Base-by-base conservation (phyloP, 2,329 filamentous ascomycete species). In the Beauveria medogensis region DNA sequence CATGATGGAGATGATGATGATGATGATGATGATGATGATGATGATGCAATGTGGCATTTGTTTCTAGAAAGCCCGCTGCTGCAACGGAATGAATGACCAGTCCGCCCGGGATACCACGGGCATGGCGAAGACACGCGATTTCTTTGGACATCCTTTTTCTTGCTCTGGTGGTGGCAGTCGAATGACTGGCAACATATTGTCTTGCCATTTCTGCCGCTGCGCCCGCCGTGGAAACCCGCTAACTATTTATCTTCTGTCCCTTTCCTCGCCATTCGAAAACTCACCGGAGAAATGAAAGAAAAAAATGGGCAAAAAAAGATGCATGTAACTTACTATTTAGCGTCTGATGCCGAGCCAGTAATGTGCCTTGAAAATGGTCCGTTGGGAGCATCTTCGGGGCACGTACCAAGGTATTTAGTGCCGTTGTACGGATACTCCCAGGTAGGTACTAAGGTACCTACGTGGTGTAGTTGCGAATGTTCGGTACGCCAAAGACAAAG, bases 41-140 rank as follows among this genome's bases (percentile, higher is more conserved):
- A 59, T 59, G 56, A 59, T 54, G 41, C 50, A 60, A 60, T 52
- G 48, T 59, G 40, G 37, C 47, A 59, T 59, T 46, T 30, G 44
- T 28, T 57, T 57, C 55, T 48, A 59, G 55, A 51, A 58, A 50
- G 18, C 28, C 22, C 54, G 18, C n/a, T n/a, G 28, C 26, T 12
- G 26, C 28, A 20, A 48, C 50, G 57, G 57, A 60, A 60, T 40
- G 50, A 22, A 54, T 60, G 57, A 60, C 50, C 57, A 47, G 47
- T 58, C 55, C 55, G 37, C 9, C 47, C 47, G 56, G 34, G 37
- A 28, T 37, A 52, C 37, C n/a, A 59, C 56, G 56, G 56, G 24
- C 47, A 59, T n/a, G 22, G 57, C 50, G 41, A 60, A 16, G 30
- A 26, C 18, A n/a, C 2, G 20, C 20, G 37, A 47, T 52, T 28